Percentiles rank a stretch among this genome's conserved stretches.
These are phyloP conservation scores for Rhodotorula diobovata DNA, from an alignment of 768 basidiomycete genomes.

Conservation along the genomic window DNA sequence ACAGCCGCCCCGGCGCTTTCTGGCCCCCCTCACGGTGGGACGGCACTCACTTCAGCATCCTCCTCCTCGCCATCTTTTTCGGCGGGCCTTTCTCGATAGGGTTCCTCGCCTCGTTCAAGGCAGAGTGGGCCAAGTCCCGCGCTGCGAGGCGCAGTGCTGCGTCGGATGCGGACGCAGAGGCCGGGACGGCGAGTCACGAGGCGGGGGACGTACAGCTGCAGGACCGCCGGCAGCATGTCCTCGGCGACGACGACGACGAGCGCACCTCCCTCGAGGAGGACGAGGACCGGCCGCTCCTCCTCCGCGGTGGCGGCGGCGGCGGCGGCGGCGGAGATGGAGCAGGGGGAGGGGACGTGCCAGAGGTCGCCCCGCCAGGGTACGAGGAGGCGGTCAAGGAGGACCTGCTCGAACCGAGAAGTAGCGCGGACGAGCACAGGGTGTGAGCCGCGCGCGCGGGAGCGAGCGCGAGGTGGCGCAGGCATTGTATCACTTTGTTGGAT, in stretches of 20 bases:
- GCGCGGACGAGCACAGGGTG: background rate
- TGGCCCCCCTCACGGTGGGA: slow-evolving; percentile 30
- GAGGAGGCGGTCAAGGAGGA: slow-evolving; percentile 25
- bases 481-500: too few relatives aligned
- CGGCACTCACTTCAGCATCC: slow-evolving; percentile 17
- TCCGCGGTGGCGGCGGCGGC: background rate
- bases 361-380: slow-evolving; percentile 11
- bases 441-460: too few relatives aligned
- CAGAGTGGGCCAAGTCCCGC: background rate
- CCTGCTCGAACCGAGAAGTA: background rate
- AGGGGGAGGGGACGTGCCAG: background rate
- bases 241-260: slow-evolving; percentile 25
- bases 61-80: slow-evolving; percentile 22
- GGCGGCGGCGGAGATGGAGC: too few relatives aligned
- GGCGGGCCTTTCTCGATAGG: slow-evolving; percentile 7
- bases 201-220: slow-evolving; percentile 14
- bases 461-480: too few relatives aligned
- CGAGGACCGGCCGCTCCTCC: slow-evolving; percentile 14
- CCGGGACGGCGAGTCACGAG: background rate
- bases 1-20: slow-evolving; percentile 21
- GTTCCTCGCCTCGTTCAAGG: background rate
- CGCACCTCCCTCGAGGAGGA: slow-evolving; percentile 24
- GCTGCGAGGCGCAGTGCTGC: background rate
- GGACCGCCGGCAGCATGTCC: slow-evolving; percentile 21
- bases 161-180: background rate